A percentile compares a stretch with the other conserved stretches of the same genome.
phyloP scores from a whole-genome alignment of 2,329 filamentous ascomycete species.

The Ceratocystis albifundus region DNA sequence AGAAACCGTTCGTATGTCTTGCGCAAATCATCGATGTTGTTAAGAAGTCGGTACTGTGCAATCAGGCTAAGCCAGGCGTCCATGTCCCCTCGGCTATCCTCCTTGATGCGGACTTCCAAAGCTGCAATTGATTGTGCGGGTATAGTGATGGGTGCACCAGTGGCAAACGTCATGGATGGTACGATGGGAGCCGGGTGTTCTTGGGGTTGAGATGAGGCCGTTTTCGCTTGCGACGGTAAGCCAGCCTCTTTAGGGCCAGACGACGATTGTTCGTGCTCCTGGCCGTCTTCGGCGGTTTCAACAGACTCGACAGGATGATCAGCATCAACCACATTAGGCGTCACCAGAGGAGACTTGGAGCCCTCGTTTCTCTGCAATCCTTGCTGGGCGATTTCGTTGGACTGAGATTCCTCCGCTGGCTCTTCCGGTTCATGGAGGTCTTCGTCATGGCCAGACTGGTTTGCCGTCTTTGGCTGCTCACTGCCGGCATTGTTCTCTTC shows the following conservation, averaged over 20 bases:
- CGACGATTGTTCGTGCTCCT: slow-evolving; percentile 8
- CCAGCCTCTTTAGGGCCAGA: background rate
- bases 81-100: slow-evolving; percentile 85
- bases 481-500: background rate
- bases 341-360: background rate
- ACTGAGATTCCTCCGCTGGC: background rate
- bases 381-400: background rate
- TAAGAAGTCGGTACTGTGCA: slow-evolving; percentile 67
- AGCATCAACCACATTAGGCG: background rate
- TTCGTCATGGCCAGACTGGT: background rate
- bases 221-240: background rate
- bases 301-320: slow-evolving; percentile 2
- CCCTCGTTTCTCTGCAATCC: too few relatives aligned
- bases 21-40: slow-evolving; percentile 70
- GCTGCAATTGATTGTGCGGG: slow-evolving; percentile 48
- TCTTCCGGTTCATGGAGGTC: slow-evolving; percentile 16
- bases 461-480: slow-evolving; percentile 1
- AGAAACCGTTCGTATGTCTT: slow-evolving; percentile 77
- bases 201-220: background rate
- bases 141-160: slow-evolving; percentile 5
- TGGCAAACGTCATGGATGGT: slow-evolving; percentile 14
- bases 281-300: slow-evolving; percentile 10
- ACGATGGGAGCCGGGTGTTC: background rate
- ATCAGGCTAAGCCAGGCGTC: slow-evolving; percentile 87
- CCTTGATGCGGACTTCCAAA: slow-evolving; percentile 79